These are phyloP conservation scores for Fusarium veterinarium DNA, from an alignment of 2,329 filamentous ascomycete genomes.

Conservation along the genomic window DNA sequence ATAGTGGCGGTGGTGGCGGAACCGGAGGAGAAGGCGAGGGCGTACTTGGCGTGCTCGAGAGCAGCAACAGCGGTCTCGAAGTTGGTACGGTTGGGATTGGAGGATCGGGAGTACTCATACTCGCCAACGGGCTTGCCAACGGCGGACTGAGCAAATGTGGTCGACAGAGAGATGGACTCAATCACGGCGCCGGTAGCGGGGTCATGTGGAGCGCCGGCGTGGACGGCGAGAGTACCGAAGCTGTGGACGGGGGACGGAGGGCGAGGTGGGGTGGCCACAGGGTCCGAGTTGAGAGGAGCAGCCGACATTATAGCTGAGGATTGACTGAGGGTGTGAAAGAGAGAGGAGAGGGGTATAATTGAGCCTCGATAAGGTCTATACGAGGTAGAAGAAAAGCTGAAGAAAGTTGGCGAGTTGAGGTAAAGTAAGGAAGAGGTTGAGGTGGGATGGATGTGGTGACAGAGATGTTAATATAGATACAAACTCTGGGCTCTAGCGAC, in stretches of 20 bases:
- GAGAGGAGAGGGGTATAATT: neutral
- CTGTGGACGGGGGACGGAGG: conserved; percentile 77
- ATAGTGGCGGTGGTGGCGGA: conserved; percentile 94
- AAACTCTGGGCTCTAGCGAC: conserved; percentile 19
- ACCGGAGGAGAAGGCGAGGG: conserved; percentile 93
- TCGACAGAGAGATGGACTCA: conserved; percentile 93
- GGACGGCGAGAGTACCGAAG: conserved; percentile 94
- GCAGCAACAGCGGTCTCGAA: conserved; percentile 93
- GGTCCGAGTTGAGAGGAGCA: conserved; percentile 53
- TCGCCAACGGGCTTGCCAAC: conserved; percentile 88
- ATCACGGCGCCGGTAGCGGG: conserved; percentile 94
- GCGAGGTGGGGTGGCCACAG: conserved; percentile 78
- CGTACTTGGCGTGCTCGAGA: conserved; percentile 91
- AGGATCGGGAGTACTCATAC: conserved; percentile 93
- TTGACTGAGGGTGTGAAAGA: neutral
- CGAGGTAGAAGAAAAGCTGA: neutral
- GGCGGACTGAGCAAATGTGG: conserved; percentile 91
- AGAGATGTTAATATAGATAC: conserved; percentile 32
- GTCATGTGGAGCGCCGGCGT: conserved; percentile 92
- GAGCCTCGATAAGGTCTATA: neutral
- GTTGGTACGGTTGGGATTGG: conserved; percentile 95
- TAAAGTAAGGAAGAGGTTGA: neutral
- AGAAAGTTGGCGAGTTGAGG: neutral
- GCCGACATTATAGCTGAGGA: conserved; percentile 35
- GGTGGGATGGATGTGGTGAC: conserved; percentile 18